These are phyloP conservation scores for Begonia fuchsioides DNA, from an alignment of 306 rosid species.

Conservation along the genomic window DNA sequence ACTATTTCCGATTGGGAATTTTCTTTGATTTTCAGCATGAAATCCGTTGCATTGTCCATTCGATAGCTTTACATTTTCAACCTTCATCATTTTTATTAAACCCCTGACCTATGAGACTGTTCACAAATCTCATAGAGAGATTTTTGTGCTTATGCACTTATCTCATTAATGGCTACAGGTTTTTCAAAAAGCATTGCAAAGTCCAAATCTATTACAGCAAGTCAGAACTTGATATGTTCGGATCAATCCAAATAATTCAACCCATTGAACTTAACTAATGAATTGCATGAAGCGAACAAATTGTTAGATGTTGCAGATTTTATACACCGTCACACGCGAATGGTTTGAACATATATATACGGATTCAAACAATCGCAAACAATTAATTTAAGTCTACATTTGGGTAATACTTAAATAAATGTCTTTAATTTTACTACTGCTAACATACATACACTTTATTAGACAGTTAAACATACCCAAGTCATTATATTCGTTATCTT, in stretches of 20 bases:
- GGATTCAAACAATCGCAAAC: no score
- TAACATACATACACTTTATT: no score
- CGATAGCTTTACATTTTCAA: neutral
- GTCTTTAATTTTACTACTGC: no score
- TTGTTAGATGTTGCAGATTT: no score
- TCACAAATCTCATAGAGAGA: conserved; percentile 3
- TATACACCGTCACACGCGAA: no score
- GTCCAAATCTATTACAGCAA: neutral
- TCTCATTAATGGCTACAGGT: neutral
- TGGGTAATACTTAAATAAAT: no score
- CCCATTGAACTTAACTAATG: neutral
- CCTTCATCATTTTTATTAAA: neutral
- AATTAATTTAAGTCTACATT: no score
- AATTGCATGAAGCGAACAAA: no score
- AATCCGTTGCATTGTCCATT: neutral
- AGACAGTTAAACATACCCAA: no score
- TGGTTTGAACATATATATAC: no score
- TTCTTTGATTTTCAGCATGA: no score
- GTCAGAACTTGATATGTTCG: neutral
- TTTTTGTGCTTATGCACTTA: neutral
- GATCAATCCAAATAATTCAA: neutral
- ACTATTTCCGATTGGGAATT: neutral
- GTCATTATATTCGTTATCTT: no score
- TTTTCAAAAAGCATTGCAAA: neutral
- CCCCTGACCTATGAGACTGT: neutral